Base-by-base conservation (phyloP, 768 basidiomycete species). In the Infundibulicybe gibba region DNA sequence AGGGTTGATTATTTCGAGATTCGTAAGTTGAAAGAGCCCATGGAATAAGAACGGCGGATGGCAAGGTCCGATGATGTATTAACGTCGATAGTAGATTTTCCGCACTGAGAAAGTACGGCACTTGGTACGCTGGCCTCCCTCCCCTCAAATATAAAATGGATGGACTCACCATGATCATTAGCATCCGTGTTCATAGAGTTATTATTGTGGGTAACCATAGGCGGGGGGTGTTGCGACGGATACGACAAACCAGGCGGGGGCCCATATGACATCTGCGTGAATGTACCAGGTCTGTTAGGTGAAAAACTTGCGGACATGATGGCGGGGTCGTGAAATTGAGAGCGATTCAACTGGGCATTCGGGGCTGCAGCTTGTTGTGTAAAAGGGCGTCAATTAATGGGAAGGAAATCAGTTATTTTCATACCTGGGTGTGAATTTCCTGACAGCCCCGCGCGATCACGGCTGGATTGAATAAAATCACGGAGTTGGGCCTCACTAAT, bases 51-150 rank as follows among this genome's bases (percentile, higher is more conserved):
- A 54, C 51, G 54, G 53, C 53, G 55, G 49, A 61, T 62, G 52
- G 62, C 55, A 62, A 57, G 57, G 63, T 65, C 64, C 61, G 66
- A 65, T 54, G 68, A 66, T 68, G 60, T 54, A 72, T 87, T 74
- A 87, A 72, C 76, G 77, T 63, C 77, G 83, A 77, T 81, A 74
- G 69, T 79, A 80, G 71, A 80, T 71, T 79, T 83, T 85, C 83
- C 85, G 85, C 82, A 86, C 87, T 89, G 85, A 73, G 71, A 86
- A 87, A 85, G 86, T 74, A 87, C 82, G 84, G 85, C 68, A 71
- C 85, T 89, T 77, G 88, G 86, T 87, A 90, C 83, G 77, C 78
- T 81, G 83, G 75, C 84, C 85, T 79, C 85, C 87, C 83, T 85
- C 86, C 85, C 85, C 83, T 79, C 63, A 68, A 67, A 66, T 62